Evolutionary conservation across 2,329 filamentous ascomycete genomes (phyloP), one percentile per base, ranked within the genome.

Genomic region (Shiraia sp.): DNA sequence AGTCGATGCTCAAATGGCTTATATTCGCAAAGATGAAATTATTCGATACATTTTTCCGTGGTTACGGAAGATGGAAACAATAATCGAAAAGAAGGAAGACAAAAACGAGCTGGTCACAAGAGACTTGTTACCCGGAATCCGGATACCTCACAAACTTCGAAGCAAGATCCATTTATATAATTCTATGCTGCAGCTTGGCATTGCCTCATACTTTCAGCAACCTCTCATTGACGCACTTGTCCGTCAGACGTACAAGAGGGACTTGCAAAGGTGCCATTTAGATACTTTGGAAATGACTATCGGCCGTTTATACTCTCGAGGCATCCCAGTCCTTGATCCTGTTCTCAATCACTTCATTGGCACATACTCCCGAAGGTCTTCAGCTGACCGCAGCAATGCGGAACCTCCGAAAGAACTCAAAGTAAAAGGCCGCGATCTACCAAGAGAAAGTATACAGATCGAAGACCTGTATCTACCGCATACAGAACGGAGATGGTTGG

Each of bases 121-220:
- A 25, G 10, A 26, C 9, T 4, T 13, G 17, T 16, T 26, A 10
- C 40, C 52, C 7, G 12, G n/a, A 6, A 40, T 50, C 3, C 6
- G 7, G 0, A 40, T 52, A 25, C 55, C 55, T 3, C n/a, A 23
- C 1, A 24, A 9, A 12, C 45, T 57, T 7, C 24, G 42, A 2
- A 42, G 45, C 1, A 58, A 51, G 23, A 58, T 58, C 1, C 49
- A 60, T 17, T 40, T 58, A 2, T 60, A 60, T 37, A 56, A 55
- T 30, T 44, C 43, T 8, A 53, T 51, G 47, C 40, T 57, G 2
- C 57, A 60, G 14, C 39, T 60, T 1, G 53, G 44, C 4, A 31
- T 58, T 2, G 41, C 49, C 0, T 43, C 32, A 5, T 45, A 30
- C 9, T 17, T 53, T 10, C 45, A 53, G 17, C 34, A 32, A 7